These are phyloP conservation scores for Hanseniaspora jakobsenii DNA, from an alignment of 805 yeast species.

Conservation along the genomic window DNA sequence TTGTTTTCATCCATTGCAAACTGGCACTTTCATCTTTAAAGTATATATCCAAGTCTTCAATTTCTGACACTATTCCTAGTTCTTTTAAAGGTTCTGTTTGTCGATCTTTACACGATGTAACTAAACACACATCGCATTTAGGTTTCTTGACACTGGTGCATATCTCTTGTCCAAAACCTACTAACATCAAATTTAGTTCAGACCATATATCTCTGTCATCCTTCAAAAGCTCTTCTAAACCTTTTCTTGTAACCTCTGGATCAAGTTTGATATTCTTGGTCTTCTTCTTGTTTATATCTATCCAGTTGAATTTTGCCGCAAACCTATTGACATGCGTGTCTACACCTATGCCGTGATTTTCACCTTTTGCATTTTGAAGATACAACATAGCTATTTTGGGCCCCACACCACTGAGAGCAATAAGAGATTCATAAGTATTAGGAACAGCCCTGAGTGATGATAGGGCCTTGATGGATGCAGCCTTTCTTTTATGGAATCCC, in stretches of 20 bases:
- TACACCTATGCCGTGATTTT: slow-evolving; percentile 11
- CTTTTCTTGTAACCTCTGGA: slow-evolving; percentile 8
- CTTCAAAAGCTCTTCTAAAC: neutral
- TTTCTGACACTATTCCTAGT: neutral
- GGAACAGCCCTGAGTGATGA: neutral
- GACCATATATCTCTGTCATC: slow-evolving; percentile 5
- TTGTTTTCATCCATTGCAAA: neutral
- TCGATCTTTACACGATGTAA: slow-evolving; percentile 9
- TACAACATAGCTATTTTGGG: slow-evolving; percentile 8
- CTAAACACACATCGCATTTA: slow-evolving; percentile 12
- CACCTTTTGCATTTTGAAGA: slow-evolving; percentile 9
- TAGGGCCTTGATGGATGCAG: slow-evolving; percentile 1
- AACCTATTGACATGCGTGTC: slow-evolving; percentile 15
- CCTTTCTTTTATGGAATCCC: slow-evolving; percentile 12
- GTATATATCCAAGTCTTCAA: slow-evolving; percentile 3
- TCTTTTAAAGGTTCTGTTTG: neutral
- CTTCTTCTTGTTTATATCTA: neutral
- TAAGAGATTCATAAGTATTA: neutral
- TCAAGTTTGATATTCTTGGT: slow-evolving; percentile 5
- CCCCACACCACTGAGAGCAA: slow-evolving; percentile 6
- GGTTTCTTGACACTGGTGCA: slow-evolving; percentile 6
- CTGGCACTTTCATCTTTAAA: neutral
- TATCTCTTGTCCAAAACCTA: slow-evolving; percentile 14
- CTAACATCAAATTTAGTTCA: slow-evolving; percentile 8
- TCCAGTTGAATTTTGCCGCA: slow-evolving; percentile 13